Percentiles rank a stretch among this genome's conserved stretches.
Evolutionary conservation across 805 yeast species (phyloP).

Genomic region (Candida khao-thaluensis): DNA sequence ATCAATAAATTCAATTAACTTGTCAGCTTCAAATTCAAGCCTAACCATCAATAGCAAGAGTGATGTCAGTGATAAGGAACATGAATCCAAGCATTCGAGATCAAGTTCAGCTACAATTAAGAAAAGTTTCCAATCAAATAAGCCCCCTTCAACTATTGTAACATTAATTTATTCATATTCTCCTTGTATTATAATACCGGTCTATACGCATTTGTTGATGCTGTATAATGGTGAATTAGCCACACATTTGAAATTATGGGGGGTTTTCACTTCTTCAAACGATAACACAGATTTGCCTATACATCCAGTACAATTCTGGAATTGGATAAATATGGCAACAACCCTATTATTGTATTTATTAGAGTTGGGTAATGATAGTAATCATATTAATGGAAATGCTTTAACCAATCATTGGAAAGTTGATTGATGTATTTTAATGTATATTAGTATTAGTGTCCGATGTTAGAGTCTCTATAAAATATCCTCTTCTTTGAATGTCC

Average conservation of each 20-base stretch:
- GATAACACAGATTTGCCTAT: constrained; percentile 28
- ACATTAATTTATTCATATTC: constrained; percentile 78
- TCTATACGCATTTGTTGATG: constrained; percentile 90
- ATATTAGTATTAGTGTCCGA: constrained; percentile 8
- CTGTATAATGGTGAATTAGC: constrained; percentile 80
- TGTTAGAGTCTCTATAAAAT: too few relatives aligned
- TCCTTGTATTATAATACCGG: constrained; percentile 92
- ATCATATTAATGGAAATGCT: constrained; percentile 30
- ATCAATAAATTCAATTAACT: constrained; percentile 19
- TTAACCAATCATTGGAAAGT: constrained; percentile 46
- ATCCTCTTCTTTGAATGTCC: not conserved
- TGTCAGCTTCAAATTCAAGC: constrained; percentile 10
- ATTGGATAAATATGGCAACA: constrained; percentile 87
- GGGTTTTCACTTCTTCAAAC: constrained; percentile 41
- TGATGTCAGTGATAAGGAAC: constrained; percentile 4
- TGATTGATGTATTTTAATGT: constrained; percentile 22
- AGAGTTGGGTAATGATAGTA: constrained; percentile 51
- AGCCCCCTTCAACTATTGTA: constrained; percentile 38
- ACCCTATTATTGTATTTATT: constrained; percentile 76
- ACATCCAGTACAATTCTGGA: constrained; percentile 95
- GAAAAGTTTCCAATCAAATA: constrained; percentile 10
- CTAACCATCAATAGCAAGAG: constrained; percentile 1
- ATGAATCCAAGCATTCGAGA: not conserved
- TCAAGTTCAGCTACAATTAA: constrained; percentile 3
- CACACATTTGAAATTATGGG: constrained; percentile 60